Evolutionary conservation across 495 filamentous ascomycete species (phyloP).

Genomic region (Aspergillus avenaceus): DNA sequence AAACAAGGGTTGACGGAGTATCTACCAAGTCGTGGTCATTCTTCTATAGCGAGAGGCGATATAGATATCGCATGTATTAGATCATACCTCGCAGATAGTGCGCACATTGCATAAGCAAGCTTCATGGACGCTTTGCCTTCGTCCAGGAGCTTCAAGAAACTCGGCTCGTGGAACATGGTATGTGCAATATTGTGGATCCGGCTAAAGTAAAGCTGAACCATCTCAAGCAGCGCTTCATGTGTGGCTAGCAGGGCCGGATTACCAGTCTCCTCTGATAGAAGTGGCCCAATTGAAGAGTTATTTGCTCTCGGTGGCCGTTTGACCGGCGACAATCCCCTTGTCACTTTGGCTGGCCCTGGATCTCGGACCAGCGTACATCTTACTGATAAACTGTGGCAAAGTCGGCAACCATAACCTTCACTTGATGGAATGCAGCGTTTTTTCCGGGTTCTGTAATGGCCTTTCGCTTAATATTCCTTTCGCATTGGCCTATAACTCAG

Average conservation of each 20-base stretch:
- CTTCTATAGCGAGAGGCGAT: background rate
- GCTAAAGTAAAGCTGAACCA: slow-evolving; percentile 21
- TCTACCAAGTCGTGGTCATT: slow-evolving; percentile 4
- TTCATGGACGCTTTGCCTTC: slow-evolving; percentile 14
- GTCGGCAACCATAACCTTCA: slow-evolving; percentile 7
- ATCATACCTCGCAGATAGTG: slow-evolving; percentile 19
- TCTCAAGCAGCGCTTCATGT: slow-evolving; percentile 6
- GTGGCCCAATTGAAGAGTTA: background rate
- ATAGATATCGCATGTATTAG: background rate
- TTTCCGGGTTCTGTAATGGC: slow-evolving; percentile 13
- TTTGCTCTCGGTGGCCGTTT: background rate
- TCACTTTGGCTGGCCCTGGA: background rate
- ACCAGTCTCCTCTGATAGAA: background rate
- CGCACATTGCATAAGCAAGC: slow-evolving; percentile 20
- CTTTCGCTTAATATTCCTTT: background rate
- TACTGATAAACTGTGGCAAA: slow-evolving; percentile 10
- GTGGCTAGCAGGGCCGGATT: background rate
- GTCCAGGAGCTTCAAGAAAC: slow-evolving; percentile 15
- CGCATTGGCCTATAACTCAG: background rate
- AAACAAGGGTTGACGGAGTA: slow-evolving; percentile 15
- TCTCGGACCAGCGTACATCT: slow-evolving; percentile 8
- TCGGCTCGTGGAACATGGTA: slow-evolving; percentile 20
- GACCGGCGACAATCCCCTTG: background rate
- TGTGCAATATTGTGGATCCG: slow-evolving; percentile 24
- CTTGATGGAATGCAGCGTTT: slow-evolving; percentile 17